Evolutionary conservation across 805 yeast genomes (phyloP).

Genomic region (Metschnikowia continentalis): DNA sequence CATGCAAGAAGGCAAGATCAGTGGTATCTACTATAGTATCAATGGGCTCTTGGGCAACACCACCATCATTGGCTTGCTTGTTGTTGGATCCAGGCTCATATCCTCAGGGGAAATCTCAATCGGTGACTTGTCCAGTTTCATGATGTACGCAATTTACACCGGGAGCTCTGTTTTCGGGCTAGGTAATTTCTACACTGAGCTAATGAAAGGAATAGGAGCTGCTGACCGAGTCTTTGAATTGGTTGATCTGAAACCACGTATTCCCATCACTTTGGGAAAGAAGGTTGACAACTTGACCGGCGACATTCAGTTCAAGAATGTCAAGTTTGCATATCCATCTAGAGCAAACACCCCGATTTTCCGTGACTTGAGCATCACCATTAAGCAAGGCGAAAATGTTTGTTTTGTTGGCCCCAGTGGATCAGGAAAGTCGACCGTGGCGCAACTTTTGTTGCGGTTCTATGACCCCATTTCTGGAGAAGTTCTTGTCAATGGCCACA

Average conservation of each 20-base stretch:
- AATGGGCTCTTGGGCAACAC: slow-evolving; percentile 84
- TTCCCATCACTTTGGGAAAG: slow-evolving; percentile 62
- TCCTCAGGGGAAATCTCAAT: slow-evolving; percentile 69
- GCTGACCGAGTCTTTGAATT: slow-evolving; percentile 88
- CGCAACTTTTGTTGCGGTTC: slow-evolving; percentile 73
- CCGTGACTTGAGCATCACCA: slow-evolving; percentile 51
- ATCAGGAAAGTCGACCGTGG: slow-evolving; percentile 87
- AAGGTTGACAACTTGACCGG: slow-evolving; percentile 44
- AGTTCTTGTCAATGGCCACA: slow-evolving; percentile 59
- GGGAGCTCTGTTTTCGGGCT: slow-evolving; percentile 91
- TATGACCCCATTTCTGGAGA: slow-evolving; percentile 73
- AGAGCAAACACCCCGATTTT: slow-evolving; percentile 71
- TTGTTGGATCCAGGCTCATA: slow-evolving; percentile 81
- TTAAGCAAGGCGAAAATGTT: slow-evolving; percentile 78
- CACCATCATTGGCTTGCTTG: slow-evolving; percentile 69
- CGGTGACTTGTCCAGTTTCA: slow-evolving; percentile 87
- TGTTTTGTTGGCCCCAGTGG: slow-evolving; percentile 98
- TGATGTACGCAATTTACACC: slow-evolving; percentile 93
- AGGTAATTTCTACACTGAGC: slow-evolving; percentile 85
- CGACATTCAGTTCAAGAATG: slow-evolving; percentile 57
- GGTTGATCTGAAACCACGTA: slow-evolving; percentile 69
- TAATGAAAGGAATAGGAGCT: slow-evolving; percentile 97
- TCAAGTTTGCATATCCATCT: slow-evolving; percentile 78
- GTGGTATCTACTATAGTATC: slow-evolving; percentile 71
- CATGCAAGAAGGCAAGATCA: slow-evolving; percentile 70